Evolutionary conservation across 768 basidiomycete genomes (phyloP).

Genomic region (Phanerochaete sordida): DNA sequence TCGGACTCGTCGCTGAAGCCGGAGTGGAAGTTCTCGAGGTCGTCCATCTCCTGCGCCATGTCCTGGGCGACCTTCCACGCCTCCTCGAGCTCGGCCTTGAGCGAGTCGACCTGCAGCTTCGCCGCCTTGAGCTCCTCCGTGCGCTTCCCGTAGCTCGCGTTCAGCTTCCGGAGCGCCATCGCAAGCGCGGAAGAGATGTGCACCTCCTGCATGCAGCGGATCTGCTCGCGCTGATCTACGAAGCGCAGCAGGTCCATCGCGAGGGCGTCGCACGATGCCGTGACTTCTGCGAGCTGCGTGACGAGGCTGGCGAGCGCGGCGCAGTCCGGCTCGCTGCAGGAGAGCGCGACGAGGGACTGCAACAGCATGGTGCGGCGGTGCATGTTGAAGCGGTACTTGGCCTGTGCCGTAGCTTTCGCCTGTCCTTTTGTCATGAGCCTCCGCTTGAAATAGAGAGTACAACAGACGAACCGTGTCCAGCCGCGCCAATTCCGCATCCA

Average conservation of each 20-base stretch:
- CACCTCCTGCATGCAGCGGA: slow-evolving; percentile 53
- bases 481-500: slow-evolving; percentile 57
- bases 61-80: slow-evolving; percentile 79
- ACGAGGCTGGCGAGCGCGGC: slow-evolving; percentile 42
- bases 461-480: slow-evolving; percentile 34
- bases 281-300: slow-evolving; percentile 56
- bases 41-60: slow-evolving; percentile 70
- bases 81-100: slow-evolving; percentile 72
- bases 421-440: no score
- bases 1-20: slow-evolving; percentile 16
- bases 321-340: slow-evolving; percentile 29
- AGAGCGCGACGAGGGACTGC: slow-evolving; percentile 60
- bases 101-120: slow-evolving; percentile 44
- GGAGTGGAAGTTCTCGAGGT: slow-evolving; percentile 38
- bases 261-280: slow-evolving; percentile 54
- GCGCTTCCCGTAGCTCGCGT: slow-evolving; percentile 67
- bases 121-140: slow-evolving; percentile 51
- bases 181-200: slow-evolving; percentile 78
- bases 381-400: slow-evolving; percentile 64
- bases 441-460: neutral
- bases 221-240: slow-evolving; percentile 62
- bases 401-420: slow-evolving; percentile 52
- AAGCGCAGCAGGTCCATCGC: slow-evolving; percentile 55
- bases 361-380: slow-evolving; percentile 67
- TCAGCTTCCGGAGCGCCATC: slow-evolving; percentile 76